Evolutionary conservation across 768 basidiomycete genomes (phyloP), one percentile per base, ranked within the genome.

Genomic region (Flagelloscypha sp.): DNA sequence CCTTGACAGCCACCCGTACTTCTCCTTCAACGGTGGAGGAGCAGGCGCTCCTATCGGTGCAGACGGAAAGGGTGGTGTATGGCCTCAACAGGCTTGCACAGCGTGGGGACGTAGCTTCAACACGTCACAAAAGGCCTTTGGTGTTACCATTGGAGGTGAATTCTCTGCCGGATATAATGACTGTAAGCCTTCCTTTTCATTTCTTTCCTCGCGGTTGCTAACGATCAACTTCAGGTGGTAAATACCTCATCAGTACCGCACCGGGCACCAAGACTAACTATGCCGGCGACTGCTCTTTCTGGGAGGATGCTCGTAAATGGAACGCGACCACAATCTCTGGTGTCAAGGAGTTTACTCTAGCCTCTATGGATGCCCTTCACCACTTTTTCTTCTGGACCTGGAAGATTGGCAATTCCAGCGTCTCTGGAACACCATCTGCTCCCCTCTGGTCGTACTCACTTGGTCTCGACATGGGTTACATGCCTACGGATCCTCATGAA

Each of bases 341-440:
- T 9, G 48, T 81, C 16, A 58, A 56, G 55, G 53, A 63, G 44
- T 72, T 76, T 44, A 62, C 67, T 5, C 54, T 69, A 46, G 66
- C 72, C 15, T 65, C 66, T 38, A 82, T 82, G 79, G 79, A 82
- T 39, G 73, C 76, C 5, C 59, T 78, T 41, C 67, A 71, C 45
- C 66, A 79, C 48, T 79, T 64, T 63, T 82, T 77, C 61, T 84
- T 70, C 65, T 84, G 82, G 81, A 81, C 77, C 12, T 84, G 82
- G 83, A 83, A 79, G 68, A 80, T 84, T 43, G 78, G 77, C 39
- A 66, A 73, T 48, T 88, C 85, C n/a, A 73, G 77, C 3, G 54
- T 58, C 2, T 67, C 72, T 28, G 78, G 77, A 21, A 77, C 72
- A 20, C 76, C 84, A 8, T 76, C 81, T 29, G 61, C 70, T 4